Evolutionary conservation across 2,329 filamentous ascomycete genomes (phyloP).

Genomic region (Fusarium tricinctum): DNA sequence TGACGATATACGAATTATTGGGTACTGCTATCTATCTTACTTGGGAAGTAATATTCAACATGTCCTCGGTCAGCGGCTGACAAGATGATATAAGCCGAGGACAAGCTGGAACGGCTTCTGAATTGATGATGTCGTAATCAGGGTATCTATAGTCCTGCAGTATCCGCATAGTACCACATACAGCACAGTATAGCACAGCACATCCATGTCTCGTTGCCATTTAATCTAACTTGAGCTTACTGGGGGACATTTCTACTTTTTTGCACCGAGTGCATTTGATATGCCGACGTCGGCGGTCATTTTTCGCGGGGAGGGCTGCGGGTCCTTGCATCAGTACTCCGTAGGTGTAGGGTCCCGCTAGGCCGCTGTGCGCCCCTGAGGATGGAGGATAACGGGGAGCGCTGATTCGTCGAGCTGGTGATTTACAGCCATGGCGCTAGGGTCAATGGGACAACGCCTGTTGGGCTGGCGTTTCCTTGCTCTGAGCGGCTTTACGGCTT

Average conservation of each 20-base stretch:
- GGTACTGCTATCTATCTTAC: slow-evolving; percentile 21
- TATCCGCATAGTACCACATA: slow-evolving; percentile 1
- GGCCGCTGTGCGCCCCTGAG: slow-evolving; percentile 18
- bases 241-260: slow-evolving; percentile 24
- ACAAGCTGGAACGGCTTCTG: neutral
- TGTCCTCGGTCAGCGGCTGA: slow-evolving; percentile 28
- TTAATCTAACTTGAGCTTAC: neutral
- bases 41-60: slow-evolving; percentile 10
- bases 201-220: slow-evolving; percentile 4
- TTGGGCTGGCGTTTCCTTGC: slow-evolving; percentile 13
- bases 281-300: slow-evolving; percentile 48
- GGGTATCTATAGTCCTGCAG: slow-evolving; percentile 23
- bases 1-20: slow-evolving; percentile 19
- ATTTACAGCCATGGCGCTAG: slow-evolving; percentile 34
- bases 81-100: slow-evolving; percentile 4
- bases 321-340: slow-evolving; percentile 29
- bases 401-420: slow-evolving; percentile 28
- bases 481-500: slow-evolving; percentile 33
- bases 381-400: slow-evolving; percentile 2
- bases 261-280: slow-evolving; percentile 25
- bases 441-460: slow-evolving; percentile 32
- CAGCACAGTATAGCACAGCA: slow-evolving; percentile 2
- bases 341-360: slow-evolving; percentile 21
- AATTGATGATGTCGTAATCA: neutral
- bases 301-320: slow-evolving; percentile 37